These are phyloP conservation scores for Leishmania tropica DNA, from an alignment of 208 protist species.

Conservation along the genomic window DNA sequence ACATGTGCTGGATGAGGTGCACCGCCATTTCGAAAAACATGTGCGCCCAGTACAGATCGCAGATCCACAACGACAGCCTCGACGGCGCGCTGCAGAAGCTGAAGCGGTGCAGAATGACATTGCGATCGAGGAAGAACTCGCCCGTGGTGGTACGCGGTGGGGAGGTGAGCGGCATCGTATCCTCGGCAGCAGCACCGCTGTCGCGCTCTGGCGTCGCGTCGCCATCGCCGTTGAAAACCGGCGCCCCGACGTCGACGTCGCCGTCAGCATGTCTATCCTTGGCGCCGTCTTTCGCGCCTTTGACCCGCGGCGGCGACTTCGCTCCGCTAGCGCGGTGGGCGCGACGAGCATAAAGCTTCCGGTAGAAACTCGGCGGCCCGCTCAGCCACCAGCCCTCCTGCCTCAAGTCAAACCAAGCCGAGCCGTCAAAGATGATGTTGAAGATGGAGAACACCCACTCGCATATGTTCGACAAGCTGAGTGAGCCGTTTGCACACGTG, in stretches of 20 bases:
- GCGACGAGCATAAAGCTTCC: constrained; percentile 25
- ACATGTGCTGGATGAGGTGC: constrained; percentile 75
- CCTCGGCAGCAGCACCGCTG: neutral
- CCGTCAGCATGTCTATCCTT: neutral
- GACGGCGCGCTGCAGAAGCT: constrained; percentile 66
- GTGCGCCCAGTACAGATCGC: constrained; percentile 75
- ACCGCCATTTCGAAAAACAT: constrained; percentile 65
- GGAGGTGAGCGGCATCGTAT: constrained; percentile 1
- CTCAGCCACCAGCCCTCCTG: constrained; percentile 71
- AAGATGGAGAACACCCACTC: constrained; percentile 69
- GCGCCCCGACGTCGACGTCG: neutral
- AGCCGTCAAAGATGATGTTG: constrained; percentile 72
- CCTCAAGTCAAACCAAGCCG: constrained; percentile 67
- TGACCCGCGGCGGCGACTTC: neutral
- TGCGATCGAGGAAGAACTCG: constrained; percentile 43
- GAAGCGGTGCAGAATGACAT: constrained; percentile 68
- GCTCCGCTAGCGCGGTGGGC: neutral
- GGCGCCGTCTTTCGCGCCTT: neutral
- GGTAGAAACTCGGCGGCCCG: constrained; percentile 41
- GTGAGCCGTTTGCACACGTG: constrained; percentile 70
- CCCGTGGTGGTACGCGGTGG: constrained; percentile 24
- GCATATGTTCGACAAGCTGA: constrained; percentile 69
- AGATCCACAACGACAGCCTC: constrained; percentile 54
- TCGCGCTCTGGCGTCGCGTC: neutral
- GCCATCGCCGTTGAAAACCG: neutral